phyloP scores from a whole-genome alignment of 2,329 filamentous ascomycete species.

The Cladophialophora yegresii region DNA sequence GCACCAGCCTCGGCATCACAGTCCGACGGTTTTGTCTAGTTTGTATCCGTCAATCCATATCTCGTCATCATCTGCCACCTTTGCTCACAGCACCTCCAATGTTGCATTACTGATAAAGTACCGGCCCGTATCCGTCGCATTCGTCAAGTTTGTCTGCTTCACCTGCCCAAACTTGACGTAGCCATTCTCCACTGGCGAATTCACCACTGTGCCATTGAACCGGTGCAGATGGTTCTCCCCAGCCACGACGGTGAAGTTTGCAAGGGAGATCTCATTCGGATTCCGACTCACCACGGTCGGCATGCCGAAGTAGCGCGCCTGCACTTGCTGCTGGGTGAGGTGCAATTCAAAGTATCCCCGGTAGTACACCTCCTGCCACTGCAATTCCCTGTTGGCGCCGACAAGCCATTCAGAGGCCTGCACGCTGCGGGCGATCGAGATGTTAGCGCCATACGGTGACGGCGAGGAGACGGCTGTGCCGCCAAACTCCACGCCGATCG shows the following conservation, averaged over 20 bases:
- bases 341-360: conserved; percentile 70
- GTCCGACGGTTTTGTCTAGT: background rate
- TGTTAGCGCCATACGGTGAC: conserved; percentile 61
- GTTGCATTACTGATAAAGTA: conserved; percentile 39
- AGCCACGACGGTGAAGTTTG: conserved; percentile 67
- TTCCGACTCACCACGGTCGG: conserved; percentile 63
- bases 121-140: conserved; percentile 42
- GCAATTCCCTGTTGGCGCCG: conserved; percentile 62
- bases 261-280: conserved; percentile 64
- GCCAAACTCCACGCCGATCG: conserved; percentile 65
- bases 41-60: background rate
- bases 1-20: background rate
- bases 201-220: conserved; percentile 47
- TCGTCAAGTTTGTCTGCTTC: conserved; percentile 41
- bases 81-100: conserved; percentile 27
- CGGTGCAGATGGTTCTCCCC: conserved; percentile 62
- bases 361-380: conserved; percentile 74
- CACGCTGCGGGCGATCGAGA: conserved; percentile 56
- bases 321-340: conserved; percentile 58
- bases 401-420: conserved; percentile 50
- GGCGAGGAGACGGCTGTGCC: conserved; percentile 67
- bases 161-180: conserved; percentile 41
- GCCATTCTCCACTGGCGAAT: conserved; percentile 51
- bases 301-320: conserved; percentile 66
- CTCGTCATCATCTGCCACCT: background rate